Percentiles rank a stretch among this genome's conserved stretches.
Conservation (phyloP, 768 basidiomycete species). For the Tylopilus subfusipes region DNA sequence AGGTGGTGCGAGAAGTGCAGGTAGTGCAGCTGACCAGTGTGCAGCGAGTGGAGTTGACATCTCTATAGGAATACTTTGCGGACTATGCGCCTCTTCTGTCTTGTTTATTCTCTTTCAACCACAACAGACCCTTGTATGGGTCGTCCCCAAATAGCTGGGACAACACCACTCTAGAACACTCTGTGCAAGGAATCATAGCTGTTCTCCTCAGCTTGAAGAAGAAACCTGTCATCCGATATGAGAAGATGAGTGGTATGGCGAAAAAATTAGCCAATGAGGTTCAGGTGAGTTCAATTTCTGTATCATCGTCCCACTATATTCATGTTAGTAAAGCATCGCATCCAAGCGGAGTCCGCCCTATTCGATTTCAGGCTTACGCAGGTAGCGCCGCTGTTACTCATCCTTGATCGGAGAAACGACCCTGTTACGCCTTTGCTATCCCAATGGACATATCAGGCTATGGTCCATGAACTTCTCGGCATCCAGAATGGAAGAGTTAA, state of each 20-base stretch:
- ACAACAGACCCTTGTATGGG: conserved; percentile 69
- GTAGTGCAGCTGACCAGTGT: conserved; percentile 40
- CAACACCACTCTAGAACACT: conserved; percentile 65
- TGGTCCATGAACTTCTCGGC: conserved; percentile 95
- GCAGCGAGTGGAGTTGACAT: not conserved
- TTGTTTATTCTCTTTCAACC: conserved; percentile 82
- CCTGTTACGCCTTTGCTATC: conserved; percentile 94
- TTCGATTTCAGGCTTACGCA: conserved; percentile 93
- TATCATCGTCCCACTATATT: not conserved
- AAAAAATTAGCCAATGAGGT: conserved; percentile 85
- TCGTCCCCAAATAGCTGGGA: conserved; percentile 73
- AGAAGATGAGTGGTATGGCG: conserved; percentile 89
- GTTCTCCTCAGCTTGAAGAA: conserved; percentile 94
- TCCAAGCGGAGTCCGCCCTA: conserved; percentile 74
- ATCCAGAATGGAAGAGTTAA: conserved; percentile 94
- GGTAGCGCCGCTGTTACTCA: conserved; percentile 82
- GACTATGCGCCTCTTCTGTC: conserved; percentile 90
- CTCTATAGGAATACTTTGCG: conserved; percentile 88
- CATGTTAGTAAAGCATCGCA: conserved; percentile 54
- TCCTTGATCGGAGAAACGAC: conserved; percentile 94
- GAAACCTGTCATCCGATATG: conserved; percentile 91
- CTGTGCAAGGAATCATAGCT: conserved; percentile 77
- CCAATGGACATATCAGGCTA: conserved; percentile 99
- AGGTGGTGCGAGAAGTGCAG: conserved; percentile 96
- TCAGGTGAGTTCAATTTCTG: conserved; percentile 47